A percentile compares a stretch with the other conserved stretches of the same genome.
phyloP scores from a whole-genome alignment of 495 filamentous ascomycete species.

The Penicillium egyptiacum region DNA sequence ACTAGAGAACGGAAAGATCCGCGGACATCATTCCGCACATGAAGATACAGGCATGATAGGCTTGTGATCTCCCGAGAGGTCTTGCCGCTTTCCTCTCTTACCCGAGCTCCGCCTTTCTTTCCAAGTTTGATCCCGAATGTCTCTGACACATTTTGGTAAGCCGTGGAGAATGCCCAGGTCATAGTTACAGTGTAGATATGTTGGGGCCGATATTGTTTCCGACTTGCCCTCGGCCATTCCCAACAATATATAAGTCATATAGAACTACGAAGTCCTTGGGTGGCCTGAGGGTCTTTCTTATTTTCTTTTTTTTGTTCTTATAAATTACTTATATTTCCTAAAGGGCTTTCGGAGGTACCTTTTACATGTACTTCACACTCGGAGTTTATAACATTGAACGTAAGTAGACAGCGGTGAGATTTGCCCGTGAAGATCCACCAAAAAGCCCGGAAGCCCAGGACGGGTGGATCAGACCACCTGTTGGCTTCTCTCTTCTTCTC shows the following conservation, averaged over 20 bases:
- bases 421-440: slow-evolving; percentile 6
- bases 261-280: neutral
- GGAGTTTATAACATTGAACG: neutral
- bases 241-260: neutral
- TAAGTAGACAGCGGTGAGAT: slow-evolving; percentile 13
- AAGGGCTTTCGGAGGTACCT: no score
- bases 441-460: slow-evolving; percentile 2
- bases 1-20: neutral
- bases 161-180: neutral
- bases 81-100: slow-evolving; percentile 6
- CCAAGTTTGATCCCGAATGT: no score
- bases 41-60: neutral
- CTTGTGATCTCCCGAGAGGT: slow-evolving; percentile 4
- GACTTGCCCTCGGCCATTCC: neutral
- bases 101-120: slow-evolving; percentile 10
- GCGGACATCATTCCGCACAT: slow-evolving; percentile 4
- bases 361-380: neutral
- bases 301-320: neutral
- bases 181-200: no score
- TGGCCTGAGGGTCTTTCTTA: neutral
- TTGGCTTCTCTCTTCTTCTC: slow-evolving; percentile 18
- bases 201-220: neutral
- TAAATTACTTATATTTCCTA: neutral
- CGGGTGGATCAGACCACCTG: slow-evolving; percentile 31
- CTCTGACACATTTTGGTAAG: neutral